Evolutionary conservation across 768 basidiomycete genomes (phyloP).

Genomic region (Leccinellum luteum): DNA sequence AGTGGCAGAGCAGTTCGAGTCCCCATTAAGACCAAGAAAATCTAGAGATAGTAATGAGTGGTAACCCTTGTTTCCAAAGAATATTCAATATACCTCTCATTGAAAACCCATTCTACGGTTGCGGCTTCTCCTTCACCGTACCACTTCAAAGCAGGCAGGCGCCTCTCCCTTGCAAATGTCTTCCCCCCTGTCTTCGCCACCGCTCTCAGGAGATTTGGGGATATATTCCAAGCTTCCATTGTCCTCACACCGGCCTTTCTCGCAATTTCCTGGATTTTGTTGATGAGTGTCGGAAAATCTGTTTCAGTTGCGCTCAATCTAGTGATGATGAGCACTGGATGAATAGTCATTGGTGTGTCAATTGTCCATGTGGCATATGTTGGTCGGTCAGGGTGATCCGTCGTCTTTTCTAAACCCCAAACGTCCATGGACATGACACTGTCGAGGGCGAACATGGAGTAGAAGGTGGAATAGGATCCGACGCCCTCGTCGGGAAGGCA

Average conservation of each 20-base stretch:
- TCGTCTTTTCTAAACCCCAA: conserved; percentile 13
- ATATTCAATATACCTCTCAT: conserved; percentile 39
- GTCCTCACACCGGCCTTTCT: conserved; percentile 29
- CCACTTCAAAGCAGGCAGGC: conserved; percentile 46
- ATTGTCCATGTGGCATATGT: conserved; percentile 44
- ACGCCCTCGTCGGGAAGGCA: conserved; percentile 47
- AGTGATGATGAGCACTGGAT: conserved; percentile 41
- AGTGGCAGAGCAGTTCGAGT: neutral
- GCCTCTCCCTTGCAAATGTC: conserved; percentile 33
- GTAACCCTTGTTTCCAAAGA: neutral
- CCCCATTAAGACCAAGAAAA: conserved; percentile 1
- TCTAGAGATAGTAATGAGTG: neutral
- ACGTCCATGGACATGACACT: conserved; percentile 7
- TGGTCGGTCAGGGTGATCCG: neutral
- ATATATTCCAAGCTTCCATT: conserved; percentile 41
- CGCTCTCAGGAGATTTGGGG: conserved; percentile 28
- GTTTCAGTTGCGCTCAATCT: conserved; percentile 33
- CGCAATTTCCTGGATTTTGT: conserved; percentile 33
- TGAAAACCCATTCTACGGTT: conserved; percentile 42
- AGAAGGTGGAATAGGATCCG: conserved; percentile 39
- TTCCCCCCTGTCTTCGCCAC: conserved; percentile 28
- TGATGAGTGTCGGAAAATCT: conserved; percentile 35
- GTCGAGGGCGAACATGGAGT: conserved; percentile 21
- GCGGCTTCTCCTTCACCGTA: conserved; percentile 38
- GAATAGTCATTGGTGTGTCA: conserved; percentile 26